These are phyloP conservation scores for Acer campestre DNA, from an alignment of 345 rosid genomes.

Conservation along the genomic window DNA sequence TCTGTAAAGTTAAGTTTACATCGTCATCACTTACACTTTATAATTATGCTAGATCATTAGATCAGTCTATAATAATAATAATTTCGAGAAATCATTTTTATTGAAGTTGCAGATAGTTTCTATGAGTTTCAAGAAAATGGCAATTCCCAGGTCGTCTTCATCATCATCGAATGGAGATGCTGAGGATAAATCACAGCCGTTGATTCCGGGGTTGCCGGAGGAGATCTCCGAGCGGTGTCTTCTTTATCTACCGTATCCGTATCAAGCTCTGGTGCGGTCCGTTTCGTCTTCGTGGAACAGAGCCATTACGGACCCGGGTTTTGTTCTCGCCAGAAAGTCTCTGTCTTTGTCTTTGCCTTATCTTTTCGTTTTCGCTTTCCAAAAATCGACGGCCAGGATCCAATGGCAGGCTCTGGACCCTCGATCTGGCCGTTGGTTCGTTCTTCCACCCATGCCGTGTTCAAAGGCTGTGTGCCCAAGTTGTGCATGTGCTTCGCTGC, in stretches of 20 bases:
- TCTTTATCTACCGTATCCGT: slow-evolving; percentile 65
- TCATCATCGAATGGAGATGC: slow-evolving; percentile 10
- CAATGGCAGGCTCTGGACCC: slow-evolving; percentile 79
- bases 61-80: background rate
- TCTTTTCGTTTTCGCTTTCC: slow-evolving; percentile 63
- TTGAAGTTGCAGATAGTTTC: background rate
- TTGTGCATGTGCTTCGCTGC: slow-evolving; percentile 63
- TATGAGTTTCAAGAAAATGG: slow-evolving; percentile 12
- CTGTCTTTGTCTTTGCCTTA: slow-evolving; percentile 51
- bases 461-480: slow-evolving; percentile 47
- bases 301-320: slow-evolving; percentile 50
- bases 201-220: slow-evolving; percentile 73
- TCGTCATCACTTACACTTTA: slow-evolving; percentile 4
- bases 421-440: slow-evolving; percentile 62
- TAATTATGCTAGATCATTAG: background rate
- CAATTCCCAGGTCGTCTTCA: background rate
- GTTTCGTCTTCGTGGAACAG: slow-evolving; percentile 76
- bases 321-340: slow-evolving; percentile 40
- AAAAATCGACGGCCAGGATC: slow-evolving; percentile 58
- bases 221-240: slow-evolving; percentile 72
- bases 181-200: slow-evolving; percentile 30
- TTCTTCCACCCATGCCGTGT: slow-evolving; percentile 63
- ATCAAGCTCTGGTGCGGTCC: slow-evolving; percentile 52
- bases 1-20: slow-evolving; percentile 12
- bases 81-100: background rate